Evolutionary conservation across 2,329 filamentous ascomycete genomes (phyloP).

Genomic region (Beauveria asiatica): DNA sequence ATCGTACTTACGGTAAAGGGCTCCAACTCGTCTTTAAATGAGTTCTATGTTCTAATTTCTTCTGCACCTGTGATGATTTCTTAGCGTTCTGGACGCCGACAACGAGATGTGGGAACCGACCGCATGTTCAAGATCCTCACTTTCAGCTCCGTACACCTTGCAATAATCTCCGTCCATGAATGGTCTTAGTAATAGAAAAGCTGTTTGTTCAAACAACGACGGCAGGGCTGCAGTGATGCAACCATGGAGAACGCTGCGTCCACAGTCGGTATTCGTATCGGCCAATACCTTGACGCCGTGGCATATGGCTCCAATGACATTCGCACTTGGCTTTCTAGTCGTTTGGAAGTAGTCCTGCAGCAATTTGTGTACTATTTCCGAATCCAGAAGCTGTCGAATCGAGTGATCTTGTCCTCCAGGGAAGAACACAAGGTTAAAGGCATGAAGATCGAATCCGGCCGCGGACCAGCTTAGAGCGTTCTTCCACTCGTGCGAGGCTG

Average conservation of each 20-base stretch:
- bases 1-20: too few relatives aligned
- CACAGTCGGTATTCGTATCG: conserved; percentile 23
- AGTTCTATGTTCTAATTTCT: too few relatives aligned
- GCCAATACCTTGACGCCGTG: conserved; percentile 45
- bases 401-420: conserved; percentile 46
- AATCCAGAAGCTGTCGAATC: conserved; percentile 43
- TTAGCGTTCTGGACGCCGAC: too few relatives aligned
- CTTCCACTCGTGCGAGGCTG: conserved; percentile 30
- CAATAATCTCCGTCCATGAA: conserved; percentile 44
- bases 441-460: conserved; percentile 33
- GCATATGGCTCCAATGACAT: conserved; percentile 40
- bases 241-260: conserved; percentile 36
- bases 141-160: conserved; percentile 45
- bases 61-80: too few relatives aligned
- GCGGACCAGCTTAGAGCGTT: conserved; percentile 37
- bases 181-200: conserved; percentile 39
- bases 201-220: conserved; percentile 37
- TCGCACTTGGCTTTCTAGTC: conserved; percentile 32
- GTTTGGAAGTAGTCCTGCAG: conserved; percentile 38
- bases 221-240: conserved; percentile 41
- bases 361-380: conserved; percentile 33
- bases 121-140: conserved; percentile 36
- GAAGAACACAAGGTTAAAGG: conserved; percentile 40
- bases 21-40: too few relatives aligned
- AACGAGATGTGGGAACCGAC: too few relatives aligned